Percentiles rank a stretch among this genome's conserved stretches.
Evolutionary conservation across 2,329 filamentous ascomycete genomes (phyloP).

Genomic region (Neopestalotiopsis clavispora): DNA sequence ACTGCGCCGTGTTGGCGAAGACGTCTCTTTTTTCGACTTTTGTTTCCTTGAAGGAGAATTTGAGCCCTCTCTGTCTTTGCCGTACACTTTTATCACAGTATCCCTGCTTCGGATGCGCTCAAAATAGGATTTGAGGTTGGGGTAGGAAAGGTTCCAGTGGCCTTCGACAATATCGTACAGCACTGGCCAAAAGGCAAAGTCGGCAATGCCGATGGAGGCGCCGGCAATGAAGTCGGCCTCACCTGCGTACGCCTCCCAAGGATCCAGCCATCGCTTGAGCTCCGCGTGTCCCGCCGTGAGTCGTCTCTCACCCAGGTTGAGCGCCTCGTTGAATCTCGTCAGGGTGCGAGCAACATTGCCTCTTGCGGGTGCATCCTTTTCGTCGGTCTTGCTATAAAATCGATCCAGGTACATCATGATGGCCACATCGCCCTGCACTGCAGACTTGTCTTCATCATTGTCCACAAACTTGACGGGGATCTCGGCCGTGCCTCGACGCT

Average conservation of each 20-base stretch:
- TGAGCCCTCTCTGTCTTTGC: not conserved
- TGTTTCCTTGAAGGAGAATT: not conserved
- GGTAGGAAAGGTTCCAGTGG: conserved; percentile 19
- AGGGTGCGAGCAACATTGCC: conserved; percentile 41
- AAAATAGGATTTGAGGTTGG: conserved; percentile 47
- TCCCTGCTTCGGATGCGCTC: conserved; percentile 28
- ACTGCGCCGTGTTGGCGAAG: not conserved
- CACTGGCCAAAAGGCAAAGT: conserved; percentile 64
- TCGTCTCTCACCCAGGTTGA: conserved; percentile 44
- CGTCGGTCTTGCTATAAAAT: conserved; percentile 42
- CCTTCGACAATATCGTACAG: conserved; percentile 48
- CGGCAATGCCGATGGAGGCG: conserved; percentile 47
- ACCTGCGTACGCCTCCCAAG: conserved; percentile 45
- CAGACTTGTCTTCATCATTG: conserved; percentile 53
- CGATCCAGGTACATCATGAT: conserved; percentile 67
- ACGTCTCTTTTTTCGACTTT: not conserved
- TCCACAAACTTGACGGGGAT: conserved; percentile 57
- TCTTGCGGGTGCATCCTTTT: conserved; percentile 28
- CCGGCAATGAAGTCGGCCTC: conserved; percentile 53
- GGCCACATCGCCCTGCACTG: conserved; percentile 53
- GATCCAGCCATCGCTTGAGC: conserved; percentile 39
- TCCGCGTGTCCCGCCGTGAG: conserved; percentile 27
- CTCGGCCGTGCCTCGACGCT: conserved; percentile 21
- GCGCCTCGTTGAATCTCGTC: conserved; percentile 47
- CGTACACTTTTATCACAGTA: conserved; percentile 17